Evolutionary conservation across 495 filamentous ascomycete species (phyloP), one percentile per base, ranked within the genome.

Genomic region (Daldinia childiae): DNA sequence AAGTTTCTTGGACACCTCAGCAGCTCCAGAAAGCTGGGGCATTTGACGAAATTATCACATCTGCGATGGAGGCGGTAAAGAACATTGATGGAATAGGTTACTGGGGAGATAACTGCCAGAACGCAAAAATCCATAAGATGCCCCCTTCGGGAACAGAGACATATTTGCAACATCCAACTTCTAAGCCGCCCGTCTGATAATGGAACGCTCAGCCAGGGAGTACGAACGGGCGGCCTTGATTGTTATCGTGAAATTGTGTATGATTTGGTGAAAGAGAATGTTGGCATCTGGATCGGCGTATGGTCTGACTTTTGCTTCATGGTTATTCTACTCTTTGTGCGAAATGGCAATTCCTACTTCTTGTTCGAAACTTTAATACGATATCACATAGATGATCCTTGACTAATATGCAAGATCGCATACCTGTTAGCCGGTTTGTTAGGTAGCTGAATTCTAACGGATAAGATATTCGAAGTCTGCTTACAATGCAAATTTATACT

Each of bases 61-160:
- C 78, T 5, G 77, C 80, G 1, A 64, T 76, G 2, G 36, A 66
- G 7, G 75, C 80, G 69, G 67, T 82, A 36, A 74, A 63, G 32
- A 57, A 71, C n/a, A 79, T 83, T 65, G 81, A 81, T 32, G 69
- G 74, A 3, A 69, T 82, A 5, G 82, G 82, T 3, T 58, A 62
- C 3, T 68, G 63, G 48, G 72, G 77, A 4, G 69, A 79, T 38
- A 80, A 80, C 27, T 48, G 57, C 15, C 73, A 76, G 52, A 41
- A 51, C 56, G 38, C 58, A 6, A 54, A 54, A 36, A 29, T 52
- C 24, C 51, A 64, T 14, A 39, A 24, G n/a, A 57, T 19, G 14
- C 58, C 69, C 4, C 15, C 19, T 3, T 21, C 17, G n/a, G 15
- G 6, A 15, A 15, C 19, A 48, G 26, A 11, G n/a, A 15, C 9